These are phyloP conservation scores for Penicillium roqueforti DNA, from an alignment of 495 filamentous ascomycete species.

Conservation along the genomic window DNA sequence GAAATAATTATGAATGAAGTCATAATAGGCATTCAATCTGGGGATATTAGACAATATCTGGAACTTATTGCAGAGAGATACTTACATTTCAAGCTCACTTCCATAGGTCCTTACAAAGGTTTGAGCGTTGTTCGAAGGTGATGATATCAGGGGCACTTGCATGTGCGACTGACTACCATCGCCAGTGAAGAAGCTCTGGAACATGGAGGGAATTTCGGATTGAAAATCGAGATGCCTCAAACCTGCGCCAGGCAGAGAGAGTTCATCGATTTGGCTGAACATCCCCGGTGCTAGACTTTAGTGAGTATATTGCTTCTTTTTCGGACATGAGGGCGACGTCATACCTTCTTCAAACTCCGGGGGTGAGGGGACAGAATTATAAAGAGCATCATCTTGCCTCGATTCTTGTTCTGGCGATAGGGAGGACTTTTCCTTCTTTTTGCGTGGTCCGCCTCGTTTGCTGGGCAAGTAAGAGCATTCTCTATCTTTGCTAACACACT, in stretches of 20 bases:
- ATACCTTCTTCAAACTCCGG: constrained; percentile 37
- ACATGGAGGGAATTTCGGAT: constrained; percentile 36
- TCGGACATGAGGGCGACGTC: constrained; percentile 3
- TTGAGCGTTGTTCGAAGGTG: constrained; percentile 25
- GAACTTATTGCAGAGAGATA: neutral
- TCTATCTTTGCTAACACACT: constrained; percentile 52
- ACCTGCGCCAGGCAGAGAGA: constrained; percentile 42
- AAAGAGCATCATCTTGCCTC: constrained; percentile 22
- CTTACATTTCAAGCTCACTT: constrained; percentile 42
- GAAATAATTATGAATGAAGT: constrained; percentile 56
- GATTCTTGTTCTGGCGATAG: constrained; percentile 21
- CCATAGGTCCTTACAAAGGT: constrained; percentile 40
- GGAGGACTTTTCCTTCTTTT: constrained; percentile 37
- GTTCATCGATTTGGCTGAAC: constrained; percentile 43
- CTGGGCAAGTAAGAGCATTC: constrained; percentile 55
- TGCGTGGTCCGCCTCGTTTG: constrained; percentile 53
- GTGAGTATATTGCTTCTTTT: constrained; percentile 10
- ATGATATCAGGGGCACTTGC: constrained; percentile 34
- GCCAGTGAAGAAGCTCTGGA: constrained; percentile 33
- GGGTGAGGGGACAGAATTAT: constrained; percentile 19
- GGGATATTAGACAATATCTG: constrained; percentile 15
- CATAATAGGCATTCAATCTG: constrained; percentile 58
- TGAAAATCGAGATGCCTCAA: constrained; percentile 40
- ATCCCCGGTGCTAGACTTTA: constrained; percentile 27
- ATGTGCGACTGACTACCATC: constrained; percentile 24